Evolutionary conservation across 306 rosid species (phyloP), one percentile per base, ranked within the genome.

Genomic region (Prosopis cineraria): DNA sequence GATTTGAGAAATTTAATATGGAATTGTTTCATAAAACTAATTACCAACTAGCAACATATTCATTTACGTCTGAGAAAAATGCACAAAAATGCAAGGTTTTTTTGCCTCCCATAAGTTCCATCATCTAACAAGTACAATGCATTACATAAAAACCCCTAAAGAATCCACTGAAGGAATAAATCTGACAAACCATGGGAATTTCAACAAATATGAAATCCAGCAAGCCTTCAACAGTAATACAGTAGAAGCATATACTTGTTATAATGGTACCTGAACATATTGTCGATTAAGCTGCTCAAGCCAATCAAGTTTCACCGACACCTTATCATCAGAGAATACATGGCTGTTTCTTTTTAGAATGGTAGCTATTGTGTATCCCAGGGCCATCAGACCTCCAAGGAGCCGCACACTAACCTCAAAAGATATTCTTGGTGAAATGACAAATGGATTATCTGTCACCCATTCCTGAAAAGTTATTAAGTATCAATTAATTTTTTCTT

Each of bases 331-430:
- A 71, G 89, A 90, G 74, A 93, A 91, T 16, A 91, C 93, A 90
- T 93, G 99, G 82, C 97, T 96, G 83, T 85, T 89, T 78, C 99
- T 85, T 85, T 93, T 96, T 37, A 96, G 99, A 75, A 96, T 96
- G 40, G 99, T 80, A 37, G 99, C 98, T 80, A 96, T 96, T 0
- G 99, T 96, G 90, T 96, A 96, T 47, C 99, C 99, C 86, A 96
- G 83, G 63, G 99, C 99, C 99, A 96, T 96, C 79, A 96, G 82
- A 74, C 99, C 99, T 65, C 99, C 99, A 43, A 96, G 96, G 82
- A 96, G 99, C 67, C 99, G 96, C 80, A 96, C 99, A 17, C 99
- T 93, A 78, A 96, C 99, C 90, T 93, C 98, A 78, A 96, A 96
- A 85, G 96, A 91, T 85, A 96, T 96, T 90, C 99, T 88, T 62